A percentile compares a stretch with the other conserved stretches of the same genome.
These are phyloP conservation scores for Babesia bovis DNA, from an alignment of 169 alveolate species.

Conservation along the genomic window DNA sequence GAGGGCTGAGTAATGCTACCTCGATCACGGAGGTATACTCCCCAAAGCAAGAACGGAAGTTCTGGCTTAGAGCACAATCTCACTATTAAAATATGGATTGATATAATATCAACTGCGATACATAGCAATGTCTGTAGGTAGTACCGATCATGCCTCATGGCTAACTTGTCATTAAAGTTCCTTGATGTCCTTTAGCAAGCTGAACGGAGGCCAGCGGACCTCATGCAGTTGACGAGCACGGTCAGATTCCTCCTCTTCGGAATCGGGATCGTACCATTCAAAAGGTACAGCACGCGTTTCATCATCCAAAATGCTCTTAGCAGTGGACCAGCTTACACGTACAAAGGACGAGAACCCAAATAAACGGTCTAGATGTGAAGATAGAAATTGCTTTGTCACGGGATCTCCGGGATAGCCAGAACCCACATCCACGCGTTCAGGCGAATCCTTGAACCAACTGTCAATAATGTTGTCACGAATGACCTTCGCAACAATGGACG, in stretches of 20 bases:
- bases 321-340: slow-evolving; percentile 88
- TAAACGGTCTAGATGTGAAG: slow-evolving; percentile 83
- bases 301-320: slow-evolving; percentile 74
- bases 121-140: too few species aligned
- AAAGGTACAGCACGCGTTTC: slow-evolving; percentile 61
- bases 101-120: too few species aligned
- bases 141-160: too few species aligned
- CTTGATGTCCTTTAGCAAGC: slow-evolving; percentile 1
- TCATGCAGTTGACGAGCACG: background rate
- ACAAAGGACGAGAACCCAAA: slow-evolving; percentile 93
- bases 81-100: too few species aligned
- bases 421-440: slow-evolving; percentile 66
- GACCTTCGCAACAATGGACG: slow-evolving; percentile 96
- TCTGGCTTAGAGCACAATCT: too few species aligned
- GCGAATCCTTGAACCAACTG: slow-evolving; percentile 49
- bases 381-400: slow-evolving; percentile 87
- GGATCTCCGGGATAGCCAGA: slow-evolving; percentile 90
- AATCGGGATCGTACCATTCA: slow-evolving; percentile 80
- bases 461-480: slow-evolving; percentile 87
- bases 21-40: too few species aligned
- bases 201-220: slow-evolving; percentile 27
- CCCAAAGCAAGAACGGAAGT: too few species aligned
- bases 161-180: too few species aligned
- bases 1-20: too few species aligned
- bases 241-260: slow-evolving; percentile 30